A percentile compares a stretch with the other conserved stretches of the same genome.
Conservation (phyloP, 2,329 filamentous ascomycete species). For the Rutstroemia sp. region DNA sequence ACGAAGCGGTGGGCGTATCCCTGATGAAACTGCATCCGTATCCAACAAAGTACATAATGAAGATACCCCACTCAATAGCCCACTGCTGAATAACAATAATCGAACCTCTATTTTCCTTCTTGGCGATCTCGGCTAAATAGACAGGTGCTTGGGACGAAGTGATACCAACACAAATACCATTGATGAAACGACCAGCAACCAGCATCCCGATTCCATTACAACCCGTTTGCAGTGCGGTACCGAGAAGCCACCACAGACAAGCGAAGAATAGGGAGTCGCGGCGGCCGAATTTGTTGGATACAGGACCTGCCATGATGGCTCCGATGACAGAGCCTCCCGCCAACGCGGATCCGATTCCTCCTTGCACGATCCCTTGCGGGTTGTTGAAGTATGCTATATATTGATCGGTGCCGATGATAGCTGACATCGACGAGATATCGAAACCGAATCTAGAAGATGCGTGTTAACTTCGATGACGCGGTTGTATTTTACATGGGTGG, state of each 20-base stretch:
- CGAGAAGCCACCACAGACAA: constrained; percentile 11
- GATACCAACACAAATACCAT: constrained; percentile 57
- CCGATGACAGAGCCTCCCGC: constrained; percentile 62
- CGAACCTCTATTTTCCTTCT: constrained; percentile 47
- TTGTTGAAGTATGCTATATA: constrained; percentile 44
- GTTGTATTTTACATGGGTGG: too few species aligned
- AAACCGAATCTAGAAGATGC: constrained; percentile 29
- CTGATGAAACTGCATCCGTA: constrained; percentile 31
- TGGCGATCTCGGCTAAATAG: constrained; percentile 58
- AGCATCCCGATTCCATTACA: constrained; percentile 35
- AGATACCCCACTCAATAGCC: constrained; percentile 61
- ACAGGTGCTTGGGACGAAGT: constrained; percentile 59
- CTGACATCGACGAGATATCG: constrained; percentile 50
- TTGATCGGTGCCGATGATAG: constrained; percentile 42
- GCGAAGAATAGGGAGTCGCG: constrained; percentile 34
- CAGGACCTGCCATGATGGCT: constrained; percentile 47
- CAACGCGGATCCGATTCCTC: constrained; percentile 49
- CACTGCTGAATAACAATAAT: constrained; percentile 66
- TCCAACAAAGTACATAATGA: constrained; percentile 59
- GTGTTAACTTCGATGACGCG: not conserved
- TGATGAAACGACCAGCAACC: constrained; percentile 49
- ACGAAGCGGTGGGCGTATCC: constrained; percentile 35
- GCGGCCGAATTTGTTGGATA: constrained; percentile 49
- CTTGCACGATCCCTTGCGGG: constrained; percentile 28
- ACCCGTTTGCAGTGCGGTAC: constrained; percentile 7